Conservation (phyloP, 148 eudicot species). For the Cornus suecica region DNA sequence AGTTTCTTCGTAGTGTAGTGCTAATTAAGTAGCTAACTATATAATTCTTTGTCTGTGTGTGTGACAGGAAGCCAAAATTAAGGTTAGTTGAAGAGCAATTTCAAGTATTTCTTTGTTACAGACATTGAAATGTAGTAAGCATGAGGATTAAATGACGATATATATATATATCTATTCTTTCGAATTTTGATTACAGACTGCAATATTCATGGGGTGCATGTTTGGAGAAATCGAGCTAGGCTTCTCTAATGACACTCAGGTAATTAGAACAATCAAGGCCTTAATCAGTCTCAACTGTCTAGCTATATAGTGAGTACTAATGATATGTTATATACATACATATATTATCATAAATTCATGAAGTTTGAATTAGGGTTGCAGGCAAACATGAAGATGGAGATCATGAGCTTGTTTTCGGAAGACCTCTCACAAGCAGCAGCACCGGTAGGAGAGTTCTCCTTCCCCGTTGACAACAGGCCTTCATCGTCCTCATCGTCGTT, state of each 20-base stretch:
- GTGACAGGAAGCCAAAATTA: constrained; percentile 78
- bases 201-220: constrained; percentile 65
- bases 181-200: constrained; percentile 36
- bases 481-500: constrained; percentile 52
- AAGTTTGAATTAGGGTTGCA: constrained; percentile 2
- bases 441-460: constrained; percentile 19
- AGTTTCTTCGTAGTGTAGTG: background rate
- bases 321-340: background rate
- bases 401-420: constrained; percentile 44
- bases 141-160: background rate
- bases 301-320: too few relatives aligned
- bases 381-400: constrained; percentile 55
- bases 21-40: background rate
- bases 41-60: constrained; percentile 2
- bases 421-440: constrained; percentile 32
- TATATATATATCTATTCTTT: too few relatives aligned
- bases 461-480: constrained; percentile 25
- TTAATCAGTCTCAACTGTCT: background rate
- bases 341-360: background rate
- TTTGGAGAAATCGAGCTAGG: constrained; percentile 89
- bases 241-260: constrained; percentile 50
- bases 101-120: background rate
- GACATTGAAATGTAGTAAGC: background rate
- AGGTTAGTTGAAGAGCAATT: constrained; percentile 41
- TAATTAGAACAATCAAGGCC: constrained; percentile 9